Percentiles rank a stretch among this genome's conserved stretches.
These are phyloP conservation scores for Drechmeria coniospora DNA, from an alignment of 2,329 filamentous ascomycete genomes.

Conservation along the genomic window DNA sequence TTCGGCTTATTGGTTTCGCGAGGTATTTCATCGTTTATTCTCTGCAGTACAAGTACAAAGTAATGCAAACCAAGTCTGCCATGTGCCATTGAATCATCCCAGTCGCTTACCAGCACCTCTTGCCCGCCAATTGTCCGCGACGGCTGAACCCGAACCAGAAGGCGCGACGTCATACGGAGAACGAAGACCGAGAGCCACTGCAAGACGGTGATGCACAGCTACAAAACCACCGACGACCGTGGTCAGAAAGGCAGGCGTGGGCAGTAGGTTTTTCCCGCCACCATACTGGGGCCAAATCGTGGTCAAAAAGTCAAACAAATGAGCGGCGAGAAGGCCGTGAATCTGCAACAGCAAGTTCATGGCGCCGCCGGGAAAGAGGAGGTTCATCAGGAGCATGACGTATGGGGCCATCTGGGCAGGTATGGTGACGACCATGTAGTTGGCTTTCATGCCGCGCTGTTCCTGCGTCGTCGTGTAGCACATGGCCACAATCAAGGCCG, in stretches of 20 bases:
- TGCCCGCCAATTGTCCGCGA: constrained; percentile 49
- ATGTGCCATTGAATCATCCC: too few relatives aligned
- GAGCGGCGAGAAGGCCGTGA: constrained; percentile 73
- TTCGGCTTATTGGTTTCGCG: too few relatives aligned
- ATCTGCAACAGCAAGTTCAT: constrained; percentile 44
- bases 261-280: constrained; percentile 61
- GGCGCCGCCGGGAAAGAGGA: constrained; percentile 48
- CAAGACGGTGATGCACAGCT: constrained; percentile 16
- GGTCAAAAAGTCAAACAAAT: constrained; percentile 80
- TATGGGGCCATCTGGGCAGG: constrained; percentile 70
- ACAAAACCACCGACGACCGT: constrained; percentile 40
- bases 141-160: constrained; percentile 30
- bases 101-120: constrained; percentile 48
- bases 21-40: too few relatives aligned
- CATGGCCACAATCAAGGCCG: constrained; percentile 63
- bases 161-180: too few relatives aligned
- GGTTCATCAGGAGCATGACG: constrained; percentile 59
- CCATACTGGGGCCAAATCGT: constrained; percentile 81
- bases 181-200: constrained; percentile 37
- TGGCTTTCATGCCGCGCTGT: constrained; percentile 59
- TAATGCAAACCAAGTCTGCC: too few relatives aligned
- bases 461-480: constrained; percentile 77
- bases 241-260: constrained; percentile 58
- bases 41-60: too few relatives aligned
- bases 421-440: constrained; percentile 71